phyloP scores from a whole-genome alignment of 2,329 filamentous ascomycete genomes.

The Coleophoma cylindrospora region DNA sequence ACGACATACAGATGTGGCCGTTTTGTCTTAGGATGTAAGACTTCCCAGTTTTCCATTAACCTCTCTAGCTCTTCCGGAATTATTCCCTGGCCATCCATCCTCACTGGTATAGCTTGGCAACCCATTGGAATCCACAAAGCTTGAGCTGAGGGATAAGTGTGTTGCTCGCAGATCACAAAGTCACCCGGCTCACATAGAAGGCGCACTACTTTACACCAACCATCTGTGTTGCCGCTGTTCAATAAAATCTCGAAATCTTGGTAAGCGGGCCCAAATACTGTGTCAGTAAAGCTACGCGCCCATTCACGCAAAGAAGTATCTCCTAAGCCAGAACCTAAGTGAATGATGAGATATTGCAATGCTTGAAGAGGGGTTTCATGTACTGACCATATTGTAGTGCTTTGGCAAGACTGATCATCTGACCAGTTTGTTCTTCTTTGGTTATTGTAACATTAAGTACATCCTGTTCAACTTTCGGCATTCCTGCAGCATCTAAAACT shows the following conservation, averaged over 20 bases:
- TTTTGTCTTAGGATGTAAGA: neutral
- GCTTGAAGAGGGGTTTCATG: too few relatives aligned
- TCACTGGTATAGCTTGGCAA: conserved; percentile 18
- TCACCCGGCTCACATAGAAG: conserved; percentile 24
- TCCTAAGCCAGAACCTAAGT: conserved; percentile 6
- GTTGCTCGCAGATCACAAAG: conserved; percentile 23
- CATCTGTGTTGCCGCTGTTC: conserved; percentile 26
- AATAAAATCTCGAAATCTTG: conserved; percentile 15
- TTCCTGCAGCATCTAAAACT: neutral
- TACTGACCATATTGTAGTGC: neutral
- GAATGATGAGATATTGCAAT: too few relatives aligned
- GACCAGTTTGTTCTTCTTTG: neutral
- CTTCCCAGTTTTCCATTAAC: conserved; percentile 19
- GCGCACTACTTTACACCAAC: conserved; percentile 26
- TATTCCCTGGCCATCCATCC: conserved; percentile 23
- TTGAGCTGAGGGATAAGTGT: conserved; percentile 26
- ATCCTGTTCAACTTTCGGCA: neutral
- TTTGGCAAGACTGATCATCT: neutral
- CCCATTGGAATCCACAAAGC: conserved; percentile 26
- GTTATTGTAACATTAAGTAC: neutral
- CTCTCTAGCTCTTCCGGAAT: conserved; percentile 13
- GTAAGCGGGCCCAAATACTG: neutral
- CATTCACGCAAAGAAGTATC: neutral
- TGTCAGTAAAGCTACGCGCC: conserved; percentile 10
- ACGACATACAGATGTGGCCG: conserved; percentile 17